Conservation (phyloP, 805 yeast species). For the Lipomyces sp. region DNA sequence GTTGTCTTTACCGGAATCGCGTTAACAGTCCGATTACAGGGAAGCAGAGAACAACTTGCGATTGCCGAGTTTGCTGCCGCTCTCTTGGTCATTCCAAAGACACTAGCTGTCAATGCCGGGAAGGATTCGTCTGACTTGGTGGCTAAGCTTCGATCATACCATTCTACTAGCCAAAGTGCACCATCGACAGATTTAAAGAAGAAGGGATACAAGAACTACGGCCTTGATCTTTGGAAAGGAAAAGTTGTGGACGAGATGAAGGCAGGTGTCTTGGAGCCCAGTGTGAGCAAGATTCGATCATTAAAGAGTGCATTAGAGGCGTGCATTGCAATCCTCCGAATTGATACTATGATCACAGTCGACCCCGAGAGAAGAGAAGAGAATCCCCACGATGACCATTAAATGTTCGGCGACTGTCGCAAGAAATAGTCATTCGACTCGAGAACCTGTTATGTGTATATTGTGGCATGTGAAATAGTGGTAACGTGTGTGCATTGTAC, state of each 20-base stretch:
- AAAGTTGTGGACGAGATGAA: slow-evolving; percentile 83
- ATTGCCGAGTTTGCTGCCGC: slow-evolving; percentile 97
- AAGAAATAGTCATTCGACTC: background rate
- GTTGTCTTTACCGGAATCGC: background rate
- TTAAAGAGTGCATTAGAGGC: slow-evolving; percentile 94
- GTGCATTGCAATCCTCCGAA: slow-evolving; percentile 94
- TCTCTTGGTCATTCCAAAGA: slow-evolving; percentile 89
- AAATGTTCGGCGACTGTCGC: background rate
- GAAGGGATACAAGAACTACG: slow-evolving; percentile 85
- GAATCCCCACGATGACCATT: slow-evolving; percentile 70
- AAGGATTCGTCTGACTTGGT: slow-evolving; percentile 94
- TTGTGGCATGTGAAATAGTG: background rate
- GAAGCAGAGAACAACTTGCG: slow-evolving; percentile 96
- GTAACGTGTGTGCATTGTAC: background rate
- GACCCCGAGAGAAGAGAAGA: slow-evolving; percentile 77
- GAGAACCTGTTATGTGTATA: slow-evolving; percentile 8
- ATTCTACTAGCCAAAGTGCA: slow-evolving; percentile 91
- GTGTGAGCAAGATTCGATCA: slow-evolving; percentile 88
- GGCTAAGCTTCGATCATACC: slow-evolving; percentile 94
- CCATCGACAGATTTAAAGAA: slow-evolving; percentile 81
- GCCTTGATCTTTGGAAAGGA: slow-evolving; percentile 88
- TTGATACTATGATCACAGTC: slow-evolving; percentile 96
- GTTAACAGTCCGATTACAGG: slow-evolving; percentile 43
- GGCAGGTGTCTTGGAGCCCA: slow-evolving; percentile 93
- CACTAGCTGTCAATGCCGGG: slow-evolving; percentile 95